These are phyloP conservation scores for Fusarium concolor DNA, from an alignment of 2,329 filamentous ascomycete species.

Conservation along the genomic window DNA sequence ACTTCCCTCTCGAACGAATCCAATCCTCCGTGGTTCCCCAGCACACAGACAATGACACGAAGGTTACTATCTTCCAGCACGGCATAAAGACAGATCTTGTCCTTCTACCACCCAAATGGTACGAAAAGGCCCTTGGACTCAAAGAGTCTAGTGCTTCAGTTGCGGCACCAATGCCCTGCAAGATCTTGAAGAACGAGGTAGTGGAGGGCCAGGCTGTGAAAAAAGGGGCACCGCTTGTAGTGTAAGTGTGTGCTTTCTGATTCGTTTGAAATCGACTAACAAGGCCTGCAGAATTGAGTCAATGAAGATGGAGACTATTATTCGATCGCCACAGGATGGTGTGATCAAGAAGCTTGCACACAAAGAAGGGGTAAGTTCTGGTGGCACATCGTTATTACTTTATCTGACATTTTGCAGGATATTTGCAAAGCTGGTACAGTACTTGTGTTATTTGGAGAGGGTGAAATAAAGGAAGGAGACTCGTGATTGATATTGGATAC, in stretches of 20 bases:
- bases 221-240: slow-evolving; percentile 88
- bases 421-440: slow-evolving; percentile 83
- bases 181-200: slow-evolving; percentile 91
- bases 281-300: slow-evolving; percentile 73
- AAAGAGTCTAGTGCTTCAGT: slow-evolving; percentile 87
- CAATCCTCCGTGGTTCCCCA: slow-evolving; percentile 80
- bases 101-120: slow-evolving; percentile 78
- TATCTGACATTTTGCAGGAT: slow-evolving; percentile 62
- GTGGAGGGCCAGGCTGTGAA: slow-evolving; percentile 82
- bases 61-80: slow-evolving; percentile 81
- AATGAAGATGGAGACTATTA: slow-evolving; percentile 92
- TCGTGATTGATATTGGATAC: slow-evolving; percentile 28
- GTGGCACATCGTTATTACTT: neutral
- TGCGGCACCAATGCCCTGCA: slow-evolving; percentile 95
- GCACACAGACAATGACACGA: slow-evolving; percentile 64
- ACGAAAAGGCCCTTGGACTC: slow-evolving; percentile 85
- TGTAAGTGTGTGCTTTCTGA: slow-evolving; percentile 62
- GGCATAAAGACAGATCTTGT: slow-evolving; percentile 69
- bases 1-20: slow-evolving; percentile 84
- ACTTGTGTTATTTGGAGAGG: slow-evolving; percentile 77
- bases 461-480: slow-evolving; percentile 47
- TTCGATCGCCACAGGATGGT: slow-evolving; percentile 79
- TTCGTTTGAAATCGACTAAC: slow-evolving; percentile 48
- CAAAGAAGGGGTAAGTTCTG: slow-evolving; percentile 74
- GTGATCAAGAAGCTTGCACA: slow-evolving; percentile 79